Evolutionary conservation across 176 grass and related monocot species (phyloP).

Genomic region (Dendrocalamus sinicus): DNA sequence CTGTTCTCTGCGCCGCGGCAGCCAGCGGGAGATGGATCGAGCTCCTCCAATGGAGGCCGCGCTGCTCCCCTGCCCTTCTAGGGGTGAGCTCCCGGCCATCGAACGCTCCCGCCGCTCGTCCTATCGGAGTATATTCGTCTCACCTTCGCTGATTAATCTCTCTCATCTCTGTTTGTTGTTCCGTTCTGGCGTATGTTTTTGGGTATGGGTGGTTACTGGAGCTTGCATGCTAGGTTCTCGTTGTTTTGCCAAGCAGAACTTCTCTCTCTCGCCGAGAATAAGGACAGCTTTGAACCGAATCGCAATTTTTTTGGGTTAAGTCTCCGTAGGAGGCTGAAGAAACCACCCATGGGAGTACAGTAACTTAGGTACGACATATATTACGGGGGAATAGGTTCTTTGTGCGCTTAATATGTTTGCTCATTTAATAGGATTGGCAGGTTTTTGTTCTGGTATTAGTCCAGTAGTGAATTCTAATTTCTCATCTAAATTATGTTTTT

Average conservation of each 20-base stretch:
- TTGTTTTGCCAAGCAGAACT: slow-evolving; percentile 15
- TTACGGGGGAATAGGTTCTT: no score
- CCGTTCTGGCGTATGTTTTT: no score
- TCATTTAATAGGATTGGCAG: no score
- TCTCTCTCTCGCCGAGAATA: background rate
- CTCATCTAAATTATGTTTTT: background rate
- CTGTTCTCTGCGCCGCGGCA: background rate
- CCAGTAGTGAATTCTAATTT: background rate
- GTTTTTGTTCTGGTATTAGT: background rate
- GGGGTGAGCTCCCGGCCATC: background rate
- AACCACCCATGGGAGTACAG: no score
- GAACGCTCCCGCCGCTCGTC: background rate
- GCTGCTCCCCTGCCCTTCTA: background rate
- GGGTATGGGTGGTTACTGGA: background rate
- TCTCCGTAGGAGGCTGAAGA: background rate
- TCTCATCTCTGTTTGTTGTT: background rate
- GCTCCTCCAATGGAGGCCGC: background rate
- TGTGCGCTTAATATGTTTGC: no score
- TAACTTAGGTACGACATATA: background rate
- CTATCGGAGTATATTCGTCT: background rate
- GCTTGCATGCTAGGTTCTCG: background rate
- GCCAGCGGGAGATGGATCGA: background rate
- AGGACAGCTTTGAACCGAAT: background rate
- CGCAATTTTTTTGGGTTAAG: background rate
- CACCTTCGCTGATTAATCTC: background rate